Evolutionary conservation across 2,329 filamentous ascomycete genomes (phyloP), one percentile per base, ranked within the genome.

Genomic region (Leptographium galeiforme): DNA sequence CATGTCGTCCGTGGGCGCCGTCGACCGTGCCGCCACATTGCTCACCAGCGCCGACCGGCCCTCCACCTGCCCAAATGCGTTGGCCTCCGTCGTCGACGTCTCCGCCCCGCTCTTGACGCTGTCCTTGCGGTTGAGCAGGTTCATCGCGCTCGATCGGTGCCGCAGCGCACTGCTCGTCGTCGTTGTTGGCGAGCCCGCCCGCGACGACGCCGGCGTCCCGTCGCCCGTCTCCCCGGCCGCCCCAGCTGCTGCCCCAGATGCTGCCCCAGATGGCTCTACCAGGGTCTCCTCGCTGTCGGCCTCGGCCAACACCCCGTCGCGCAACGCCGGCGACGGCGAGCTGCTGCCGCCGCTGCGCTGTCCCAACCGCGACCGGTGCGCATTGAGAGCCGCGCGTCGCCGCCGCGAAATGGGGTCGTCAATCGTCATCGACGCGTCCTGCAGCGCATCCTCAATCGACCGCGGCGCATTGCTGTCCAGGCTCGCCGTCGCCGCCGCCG

Each of bases 401-500:
- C 73, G 73, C 63, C 73, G 76, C 2, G 78, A 70, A 8, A 78
- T 67, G 0, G 81, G 72, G 58, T 85, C 82, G 62, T 91, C 85
- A 57, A 93, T 89, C 0, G 86, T 89, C 70, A 88, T 90, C 1
- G 89, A 94, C 8, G 93, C 93, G 67, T 97, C 93, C 34, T 95
- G 74, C 16, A 97, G 73, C 7, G 93, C 93, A 67, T 97, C 91
- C 4, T 87, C 82, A 59, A 97, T 93, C 0, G 89, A 95, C 60
- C 88, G 86, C 8, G 59, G 58, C 34, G 56, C 41, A 16, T 32
- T 53, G 19, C 30, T 44, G 34, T 58, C 55, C 18, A 55, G 39
- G 34, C 32, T 44, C 78, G 11, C 68, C 71, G 55, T 64, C 72
- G 54, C 67, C 57, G 16, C 69, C 19, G n/a, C 47, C n/a, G 46